phyloP scores from a whole-genome alignment of 371 early-diverging fungal species.

The Mortierella sp. region DNA sequence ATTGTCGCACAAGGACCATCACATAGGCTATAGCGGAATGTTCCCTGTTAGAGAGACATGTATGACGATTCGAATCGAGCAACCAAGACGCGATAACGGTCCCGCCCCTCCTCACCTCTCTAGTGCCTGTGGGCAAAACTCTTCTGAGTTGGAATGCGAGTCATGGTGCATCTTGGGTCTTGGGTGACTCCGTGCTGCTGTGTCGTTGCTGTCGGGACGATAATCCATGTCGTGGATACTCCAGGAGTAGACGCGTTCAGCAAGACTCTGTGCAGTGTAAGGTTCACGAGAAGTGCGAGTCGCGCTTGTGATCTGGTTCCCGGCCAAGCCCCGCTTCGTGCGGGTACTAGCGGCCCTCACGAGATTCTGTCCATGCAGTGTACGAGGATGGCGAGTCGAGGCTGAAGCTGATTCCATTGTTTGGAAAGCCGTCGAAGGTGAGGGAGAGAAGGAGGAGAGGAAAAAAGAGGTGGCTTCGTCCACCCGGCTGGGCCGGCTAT shows the following conservation, averaged over 20 bases:
- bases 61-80: no score
- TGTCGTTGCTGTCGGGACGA: constrained; percentile 11
- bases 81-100: no score
- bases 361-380: background rate
- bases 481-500: background rate
- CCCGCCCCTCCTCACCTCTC: constrained; percentile 24
- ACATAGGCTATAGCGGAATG: constrained; percentile 31
- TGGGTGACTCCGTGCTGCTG: constrained; percentile 4
- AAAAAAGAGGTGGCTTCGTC: background rate
- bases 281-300: no score
- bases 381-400: constrained; percentile 1
- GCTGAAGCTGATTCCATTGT: background rate
- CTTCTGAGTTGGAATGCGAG: background rate
- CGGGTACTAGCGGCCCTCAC: background rate
- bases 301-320: no score
- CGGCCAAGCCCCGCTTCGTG: background rate
- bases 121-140: constrained; percentile 13
- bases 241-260: constrained; percentile 40
- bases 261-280: constrained; percentile 5
- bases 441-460: background rate
- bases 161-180: background rate
- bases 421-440: no score
- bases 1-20: constrained; percentile 33
- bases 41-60: background rate
- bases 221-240: constrained; percentile 29